Evolutionary conservation across 805 yeast genomes (phyloP), one percentile per base, ranked within the genome.

Genomic region (Saturnispora ahearnii): DNA sequence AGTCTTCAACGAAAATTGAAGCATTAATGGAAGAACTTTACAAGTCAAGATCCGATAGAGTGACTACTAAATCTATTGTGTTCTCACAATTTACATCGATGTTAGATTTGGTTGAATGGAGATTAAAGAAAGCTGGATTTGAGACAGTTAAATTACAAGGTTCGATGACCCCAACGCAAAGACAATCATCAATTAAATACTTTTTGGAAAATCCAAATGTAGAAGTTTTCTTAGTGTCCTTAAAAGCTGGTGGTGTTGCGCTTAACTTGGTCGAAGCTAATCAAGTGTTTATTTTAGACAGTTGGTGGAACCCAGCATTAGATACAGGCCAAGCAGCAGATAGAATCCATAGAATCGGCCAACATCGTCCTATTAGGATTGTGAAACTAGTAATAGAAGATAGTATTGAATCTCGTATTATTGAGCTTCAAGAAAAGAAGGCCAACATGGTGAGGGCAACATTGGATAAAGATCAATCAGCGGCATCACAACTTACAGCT

Each of bases 281-380:
- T 2, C 98, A 91, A 61, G 98, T 93, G 44, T 93, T 93, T 58
- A 74, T 93, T 42, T 73, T 93, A 73, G 99, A 93, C 60, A 98
- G 98, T 33, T 93, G 99, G 99, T 93, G 99, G 98, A 95, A 93
- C 63, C 98, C 98, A 1, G 85, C 95, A 57, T 93, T 91, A 7
- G 99, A 93, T 65, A 93, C 97, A 89, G 68, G 68, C 2, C 99
- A 93, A 65, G 84, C 95, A 46, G 96, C 96, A 67, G 99, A 93
- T 66, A 81, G 99, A 69, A 97, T 93, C 22, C 98, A 93, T 67
- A 80, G 99, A 68, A 93, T 93, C 55, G 97, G 98, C 5, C 99
- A 93, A 65, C 86, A 78, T 59, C 70, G 99, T 56, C 99, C 99
- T 0, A 96, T 93, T 9, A 78, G 87, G 54, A 88, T 93, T 56